Conservation (phyloP, 805 yeast species). For the Candida namnaoensis region DNA sequence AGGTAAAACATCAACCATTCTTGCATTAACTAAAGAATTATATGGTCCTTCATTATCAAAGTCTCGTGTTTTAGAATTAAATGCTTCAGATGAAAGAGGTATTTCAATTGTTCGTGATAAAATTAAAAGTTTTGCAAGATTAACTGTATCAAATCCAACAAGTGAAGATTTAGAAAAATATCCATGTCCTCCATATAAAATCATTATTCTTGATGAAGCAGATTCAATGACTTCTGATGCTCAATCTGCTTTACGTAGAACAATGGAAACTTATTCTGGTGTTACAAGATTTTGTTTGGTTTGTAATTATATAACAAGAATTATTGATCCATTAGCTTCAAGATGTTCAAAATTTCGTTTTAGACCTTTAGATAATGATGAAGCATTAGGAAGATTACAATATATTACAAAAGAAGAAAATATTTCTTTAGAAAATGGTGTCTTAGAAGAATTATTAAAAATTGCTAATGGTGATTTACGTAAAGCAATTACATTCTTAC, state of each 20-base stretch:
- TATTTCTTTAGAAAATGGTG: constrained; percentile 35
- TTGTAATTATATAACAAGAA: constrained; percentile 94
- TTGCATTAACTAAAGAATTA: constrained; percentile 73
- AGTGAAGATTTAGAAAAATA: constrained; percentile 59
- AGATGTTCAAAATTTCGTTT: constrained; percentile 95
- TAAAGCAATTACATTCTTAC: constrained; percentile 84
- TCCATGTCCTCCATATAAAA: constrained; percentile 96
- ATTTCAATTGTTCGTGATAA: constrained; percentile 81
- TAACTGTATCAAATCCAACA: constrained; percentile 75
- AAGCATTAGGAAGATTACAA: constrained; percentile 62
- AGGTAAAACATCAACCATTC: constrained; percentile 82
- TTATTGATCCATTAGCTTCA: constrained; percentile 93
- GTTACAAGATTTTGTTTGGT: constrained; percentile 91
- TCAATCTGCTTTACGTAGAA: constrained; percentile 90
- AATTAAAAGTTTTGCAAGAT: constrained; percentile 78
- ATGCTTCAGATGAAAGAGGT: constrained; percentile 90
- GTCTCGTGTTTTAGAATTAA: constrained; percentile 69
- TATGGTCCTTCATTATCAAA: constrained; percentile 68
- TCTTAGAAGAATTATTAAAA: constrained; percentile 52
- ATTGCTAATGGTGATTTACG: constrained; percentile 88
- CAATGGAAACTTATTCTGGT: constrained; percentile 84
- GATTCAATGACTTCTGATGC: constrained; percentile 97
- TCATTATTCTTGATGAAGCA: constrained; percentile 89
- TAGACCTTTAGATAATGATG: constrained; percentile 60
- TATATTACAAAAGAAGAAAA: constrained; percentile 47